A percentile compares a stretch with the other conserved stretches of the same genome.
phyloP scores from a whole-genome alignment of 768 basidiomycete genomes.

The Mycena galericulata region DNA sequence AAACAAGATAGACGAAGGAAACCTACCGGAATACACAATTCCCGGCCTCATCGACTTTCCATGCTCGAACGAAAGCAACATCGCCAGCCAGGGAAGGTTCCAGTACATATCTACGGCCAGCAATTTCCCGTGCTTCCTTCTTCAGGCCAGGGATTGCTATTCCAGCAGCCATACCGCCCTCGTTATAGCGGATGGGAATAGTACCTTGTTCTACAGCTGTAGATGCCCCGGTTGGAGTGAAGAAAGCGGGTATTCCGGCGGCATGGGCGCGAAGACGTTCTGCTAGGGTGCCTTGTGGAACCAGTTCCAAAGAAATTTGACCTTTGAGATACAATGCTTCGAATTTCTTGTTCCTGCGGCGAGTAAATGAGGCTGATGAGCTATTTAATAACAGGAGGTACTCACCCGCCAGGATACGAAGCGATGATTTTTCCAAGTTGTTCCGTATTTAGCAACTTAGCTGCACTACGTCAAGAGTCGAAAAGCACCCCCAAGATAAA shows the following conservation, averaged over 20 bases:
- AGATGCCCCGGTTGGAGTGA: slow-evolving; percentile 88
- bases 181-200: slow-evolving; percentile 84
- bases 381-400: slow-evolving; percentile 15
- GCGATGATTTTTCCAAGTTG: slow-evolving; percentile 89
- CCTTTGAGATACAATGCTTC: slow-evolving; percentile 86
- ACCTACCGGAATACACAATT: slow-evolving; percentile 90
- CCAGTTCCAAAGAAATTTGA: slow-evolving; percentile 85
- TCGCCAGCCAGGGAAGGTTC: slow-evolving; percentile 86
- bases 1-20: background rate
- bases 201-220: slow-evolving; percentile 86
- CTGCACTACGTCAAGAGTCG: slow-evolving; percentile 50
- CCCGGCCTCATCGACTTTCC: slow-evolving; percentile 93
- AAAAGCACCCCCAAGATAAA: background rate
- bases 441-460: slow-evolving; percentile 77
- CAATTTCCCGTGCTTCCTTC: slow-evolving; percentile 82
- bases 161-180: slow-evolving; percentile 77
- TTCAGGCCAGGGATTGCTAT: slow-evolving; percentile 78
- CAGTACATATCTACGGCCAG: slow-evolving; percentile 84
- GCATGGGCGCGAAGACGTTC: slow-evolving; percentile 91
- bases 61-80: slow-evolving; percentile 88
- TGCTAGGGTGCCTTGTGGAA: slow-evolving; percentile 91
- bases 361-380: background rate
- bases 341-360: slow-evolving; percentile 83
- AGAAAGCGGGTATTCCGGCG: slow-evolving; percentile 94
- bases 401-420: slow-evolving; percentile 89